These are phyloP conservation scores for Gossypium australe DNA, from an alignment of 345 rosid genomes.

Conservation along the genomic window DNA sequence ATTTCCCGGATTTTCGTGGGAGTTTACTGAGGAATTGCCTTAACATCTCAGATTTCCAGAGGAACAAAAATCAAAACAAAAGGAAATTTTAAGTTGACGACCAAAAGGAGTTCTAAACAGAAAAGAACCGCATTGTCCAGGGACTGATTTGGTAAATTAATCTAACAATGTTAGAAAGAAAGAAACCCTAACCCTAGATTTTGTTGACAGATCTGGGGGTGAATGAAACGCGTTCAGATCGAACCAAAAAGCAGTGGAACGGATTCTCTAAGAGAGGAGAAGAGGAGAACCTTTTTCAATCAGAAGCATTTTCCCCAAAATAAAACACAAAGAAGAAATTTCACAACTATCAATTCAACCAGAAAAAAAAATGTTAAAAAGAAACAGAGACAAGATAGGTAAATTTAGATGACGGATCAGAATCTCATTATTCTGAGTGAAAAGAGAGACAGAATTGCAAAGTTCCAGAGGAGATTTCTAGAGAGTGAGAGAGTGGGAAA, in stretches of 20 bases:
- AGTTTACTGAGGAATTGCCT: conserved; percentile 70
- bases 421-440: conserved; percentile 29
- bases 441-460: conserved; percentile 8
- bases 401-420: conserved; percentile 8
- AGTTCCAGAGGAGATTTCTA: not conserved
- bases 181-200: conserved; percentile 24
- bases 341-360: not conserved
- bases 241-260: not conserved
- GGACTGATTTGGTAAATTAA: conserved; percentile 13
- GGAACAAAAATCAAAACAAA: not conserved
- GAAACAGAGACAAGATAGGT: conserved; percentile 4
- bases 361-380: not conserved
- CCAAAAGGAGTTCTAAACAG: conserved; percentile 4
- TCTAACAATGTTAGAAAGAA: not conserved
- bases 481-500: not conserved
- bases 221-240: conserved; percentile 6
- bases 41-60: conserved; percentile 35
- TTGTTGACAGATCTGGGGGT: conserved; percentile 29
- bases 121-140: conserved; percentile 19
- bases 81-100: not conserved
- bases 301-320: conserved; percentile 1
- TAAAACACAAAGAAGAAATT: not conserved
- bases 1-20: conserved; percentile 56
- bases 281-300: not conserved
- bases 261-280: not conserved